Evolutionary conservation across 2,329 filamentous ascomycete species (phyloP).

Genomic region (Boeremia exigua): DNA sequence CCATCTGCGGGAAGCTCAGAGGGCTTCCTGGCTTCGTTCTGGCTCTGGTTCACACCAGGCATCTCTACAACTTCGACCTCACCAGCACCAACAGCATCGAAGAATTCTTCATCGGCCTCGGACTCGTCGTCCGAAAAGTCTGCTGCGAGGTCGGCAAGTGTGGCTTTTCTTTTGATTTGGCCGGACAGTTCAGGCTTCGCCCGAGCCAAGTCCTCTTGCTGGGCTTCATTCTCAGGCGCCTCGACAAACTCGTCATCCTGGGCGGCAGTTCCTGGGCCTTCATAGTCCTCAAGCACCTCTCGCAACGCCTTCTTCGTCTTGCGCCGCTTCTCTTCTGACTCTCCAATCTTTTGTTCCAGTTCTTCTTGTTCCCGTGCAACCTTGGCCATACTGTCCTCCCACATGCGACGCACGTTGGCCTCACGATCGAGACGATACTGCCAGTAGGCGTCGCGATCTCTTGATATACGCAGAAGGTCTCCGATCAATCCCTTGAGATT

Average conservation of each 20-base stretch:
- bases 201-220: constrained; percentile 31
- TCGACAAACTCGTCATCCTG: constrained; percentile 42
- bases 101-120: constrained; percentile 88
- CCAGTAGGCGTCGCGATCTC: constrained; percentile 95
- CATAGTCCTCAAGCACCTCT: constrained; percentile 74
- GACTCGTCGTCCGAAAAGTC: constrained; percentile 72
- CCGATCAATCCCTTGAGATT: constrained; percentile 85
- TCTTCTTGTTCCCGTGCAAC: constrained; percentile 95
- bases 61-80: constrained; percentile 81
- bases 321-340: constrained; percentile 88
- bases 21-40: constrained; percentile 48
- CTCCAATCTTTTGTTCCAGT: constrained; percentile 83
- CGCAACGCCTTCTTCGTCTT: constrained; percentile 87
- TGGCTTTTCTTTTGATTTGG: constrained; percentile 64
- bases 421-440: constrained; percentile 93
- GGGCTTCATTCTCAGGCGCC: constrained; percentile 43
- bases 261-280: constrained; percentile 22
- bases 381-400: constrained; percentile 97
- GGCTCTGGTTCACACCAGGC: constrained; percentile 50
- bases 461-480: constrained; percentile 88
- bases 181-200: constrained; percentile 27
- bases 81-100: constrained; percentile 93
- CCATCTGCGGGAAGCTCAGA: constrained; percentile 23
- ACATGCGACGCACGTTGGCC: constrained; percentile 89
- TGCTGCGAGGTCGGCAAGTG: constrained; percentile 72